Evolutionary conservation across 345 rosid species (phyloP).

Genomic region (Lepidium africanum): DNA sequence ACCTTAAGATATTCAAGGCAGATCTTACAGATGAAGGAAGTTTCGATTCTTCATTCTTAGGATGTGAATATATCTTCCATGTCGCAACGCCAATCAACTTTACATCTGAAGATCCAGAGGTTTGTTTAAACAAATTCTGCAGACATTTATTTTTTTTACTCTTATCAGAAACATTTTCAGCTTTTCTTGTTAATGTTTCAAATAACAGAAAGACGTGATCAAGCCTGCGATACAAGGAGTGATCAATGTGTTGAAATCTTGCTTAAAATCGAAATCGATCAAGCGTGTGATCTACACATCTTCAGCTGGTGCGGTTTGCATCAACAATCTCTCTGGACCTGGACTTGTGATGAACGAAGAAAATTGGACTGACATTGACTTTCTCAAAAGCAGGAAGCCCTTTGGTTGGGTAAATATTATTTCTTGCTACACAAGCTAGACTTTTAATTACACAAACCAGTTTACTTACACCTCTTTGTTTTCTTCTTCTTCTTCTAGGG

Average conservation of each 20-base stretch:
- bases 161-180: background rate
- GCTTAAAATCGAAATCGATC: slow-evolving; percentile 51
- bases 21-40: slow-evolving; percentile 62
- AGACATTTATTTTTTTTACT: background rate
- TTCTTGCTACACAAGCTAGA: slow-evolving; percentile 9
- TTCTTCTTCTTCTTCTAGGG: slow-evolving; percentile 46
- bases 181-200: background rate
- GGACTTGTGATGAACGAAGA: slow-evolving; percentile 64
- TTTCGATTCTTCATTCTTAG: slow-evolving; percentile 49
- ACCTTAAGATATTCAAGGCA: slow-evolving; percentile 51
- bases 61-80: slow-evolving; percentile 32
- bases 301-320: slow-evolving; percentile 76
- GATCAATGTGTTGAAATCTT: slow-evolving; percentile 63
- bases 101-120: slow-evolving; percentile 85
- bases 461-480: background rate
- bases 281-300: slow-evolving; percentile 82
- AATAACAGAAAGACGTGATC: slow-evolving; percentile 72
- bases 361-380: slow-evolving; percentile 69
- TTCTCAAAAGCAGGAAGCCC: slow-evolving; percentile 58
- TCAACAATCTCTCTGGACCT: slow-evolving; percentile 49
- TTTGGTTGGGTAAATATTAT: slow-evolving; percentile 62
- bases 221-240: slow-evolving; percentile 86
- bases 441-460: background rate
- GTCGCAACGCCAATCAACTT: slow-evolving; percentile 62
- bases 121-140: background rate